Evolutionary conservation across 2,329 filamentous ascomycete species (phyloP), one percentile per base, ranked within the genome.

Genomic region (Beauveria australis): DNA sequence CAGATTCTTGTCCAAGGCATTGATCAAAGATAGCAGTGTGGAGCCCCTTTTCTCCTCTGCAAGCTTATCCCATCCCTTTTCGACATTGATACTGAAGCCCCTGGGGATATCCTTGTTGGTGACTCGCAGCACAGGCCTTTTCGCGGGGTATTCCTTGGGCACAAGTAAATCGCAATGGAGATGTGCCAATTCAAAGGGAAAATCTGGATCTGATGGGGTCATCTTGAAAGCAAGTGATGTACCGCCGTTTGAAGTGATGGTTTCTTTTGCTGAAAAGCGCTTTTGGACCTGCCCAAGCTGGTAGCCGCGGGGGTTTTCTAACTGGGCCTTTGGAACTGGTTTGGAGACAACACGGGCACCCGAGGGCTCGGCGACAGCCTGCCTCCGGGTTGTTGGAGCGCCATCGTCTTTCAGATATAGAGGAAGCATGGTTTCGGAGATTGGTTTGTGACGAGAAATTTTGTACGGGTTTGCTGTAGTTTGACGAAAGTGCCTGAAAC

Each of bases 161-260:
- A 94, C 79, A 55, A 77, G 79, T 43, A 94, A 74, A 48, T 84
- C 78, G 70, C 89, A 92, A 46, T 89, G 79, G 37, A 94, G 76
- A 44, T 81, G 77, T 28, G 85, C 80, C 68, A 93, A 77, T 63
- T 92, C 88, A 71, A 90, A 93, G 1, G 90, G 88, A 67, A 94
- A 93, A 68, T 94, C 90, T 0, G 90, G 90, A 69, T 94, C 90
- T 6, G 89, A 91, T 5, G 90, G 90, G 14, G 74, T 75, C 63
- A 94, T 74, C 56, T 78, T 83, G 72, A 93, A 89, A 10, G 77
- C 74, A 44, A 92, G 73, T 18, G 81, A 79, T 0, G 82, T 84
- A 3, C 78, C 78, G 53, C 81, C 79, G 62, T 80, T 72, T 7
- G 72, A 69, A 3, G 76, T 67, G 16, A 68, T 74, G 12, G 74